Base-by-base conservation (phyloP, 192 early-diverging fungal genomes). In the Rhizophagus clarus region DNA sequence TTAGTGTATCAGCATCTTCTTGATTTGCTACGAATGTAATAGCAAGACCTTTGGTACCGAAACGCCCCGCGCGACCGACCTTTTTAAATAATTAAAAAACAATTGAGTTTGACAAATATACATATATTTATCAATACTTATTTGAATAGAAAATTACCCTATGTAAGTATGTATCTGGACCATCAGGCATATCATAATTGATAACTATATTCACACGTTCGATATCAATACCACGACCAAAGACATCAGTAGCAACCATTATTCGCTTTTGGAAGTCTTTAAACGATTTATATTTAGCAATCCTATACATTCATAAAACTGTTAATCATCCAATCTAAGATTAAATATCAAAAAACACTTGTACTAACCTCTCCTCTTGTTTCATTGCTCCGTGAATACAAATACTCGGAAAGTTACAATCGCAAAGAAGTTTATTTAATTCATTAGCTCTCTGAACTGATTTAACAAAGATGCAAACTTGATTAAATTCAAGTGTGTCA, bases 141-240 rank as follows among this genome's bases (percentile, higher is more conserved):
- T n/a, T n/a, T n/a, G 31, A 49, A 73, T 3, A 47, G 29, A 29
- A 9, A 29, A 62, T 67, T 63, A 77, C 97, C 79, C 97, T 88
- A 82, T 99, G 97, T 24, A 99, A 90, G 83, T 99, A 99, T 22
- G 93, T 88, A 84, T 97, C 97, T 8, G 96, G 92, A 42, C 85
- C 83, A 77, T 95, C 95, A 28, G 97, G 95, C 84, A 99, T 97
- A 80, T 99, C 97, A 66, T 99, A 99, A 92, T 99, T 99, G 91
- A 99, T 93, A 73, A 99, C 97, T 84, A 99, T 96, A 87, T 99
- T 99, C 66, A 99, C 97, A 81, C 97, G 95, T 81, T 98, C 97
- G 32, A 99, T 94, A 84, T 99, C 97, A 72, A 99, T 96, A 88
- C 97, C 97, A 88, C 97, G 96, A 15, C 97, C 97, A 88, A 99